Evolutionary conservation across 163 green algal genomes (phyloP).

Genomic region (Coccomyxa subellipsoidea): DNA sequence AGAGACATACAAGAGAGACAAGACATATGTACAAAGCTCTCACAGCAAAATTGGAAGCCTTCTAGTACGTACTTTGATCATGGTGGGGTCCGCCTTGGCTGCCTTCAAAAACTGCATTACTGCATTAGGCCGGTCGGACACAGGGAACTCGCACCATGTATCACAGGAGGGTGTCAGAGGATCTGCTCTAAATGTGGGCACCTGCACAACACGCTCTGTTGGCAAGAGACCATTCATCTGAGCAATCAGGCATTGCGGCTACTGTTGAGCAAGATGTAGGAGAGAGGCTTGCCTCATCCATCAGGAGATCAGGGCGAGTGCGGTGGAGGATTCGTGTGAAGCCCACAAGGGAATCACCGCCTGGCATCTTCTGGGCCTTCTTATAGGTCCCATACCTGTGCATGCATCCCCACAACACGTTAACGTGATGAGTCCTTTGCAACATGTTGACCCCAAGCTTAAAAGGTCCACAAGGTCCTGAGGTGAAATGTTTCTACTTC

Average conservation of each 20-base stretch:
- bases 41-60: background rate
- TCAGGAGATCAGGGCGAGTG: conserved; percentile 75
- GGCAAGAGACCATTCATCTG: too few relatives aligned
- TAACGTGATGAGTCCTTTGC: too few relatives aligned
- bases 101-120: conserved; percentile 81
- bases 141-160: conserved; percentile 92
- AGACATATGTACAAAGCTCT: too few relatives aligned
- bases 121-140: conserved; percentile 87
- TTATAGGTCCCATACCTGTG: conserved; percentile 49
- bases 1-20: too few relatives aligned
- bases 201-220: conserved; percentile 17
- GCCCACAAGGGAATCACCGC: conserved; percentile 50
- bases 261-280: too few relatives aligned
- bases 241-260: too few relatives aligned
- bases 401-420: too few relatives aligned
- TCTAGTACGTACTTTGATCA: conserved; percentile 53
- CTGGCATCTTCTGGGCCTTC: conserved; percentile 30
- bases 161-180: conserved; percentile 83
- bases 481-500: too few relatives aligned
- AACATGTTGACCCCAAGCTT: too few relatives aligned
- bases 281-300: conserved; percentile 61
- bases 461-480: too few relatives aligned
- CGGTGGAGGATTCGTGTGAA: conserved; percentile 96
- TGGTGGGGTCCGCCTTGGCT: conserved; percentile 40
- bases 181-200: conserved; percentile 61